Base-by-base conservation (phyloP, 2,329 filamentous ascomycete species). In the Trichoderma hamatum region DNA sequence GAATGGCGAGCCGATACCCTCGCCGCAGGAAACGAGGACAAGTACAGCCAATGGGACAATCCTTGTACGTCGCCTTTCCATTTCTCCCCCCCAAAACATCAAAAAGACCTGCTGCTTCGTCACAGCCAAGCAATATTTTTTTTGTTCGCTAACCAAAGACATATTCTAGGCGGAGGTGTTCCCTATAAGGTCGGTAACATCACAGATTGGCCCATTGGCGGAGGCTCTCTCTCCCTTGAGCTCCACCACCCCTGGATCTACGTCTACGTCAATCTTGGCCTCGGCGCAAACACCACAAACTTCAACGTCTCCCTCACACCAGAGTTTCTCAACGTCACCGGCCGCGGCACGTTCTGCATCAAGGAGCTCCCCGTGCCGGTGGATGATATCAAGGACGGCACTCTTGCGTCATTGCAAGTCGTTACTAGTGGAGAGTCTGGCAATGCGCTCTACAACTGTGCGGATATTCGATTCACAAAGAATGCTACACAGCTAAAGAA, bases 371-470 rank as follows among this genome's bases (percentile, higher is more conserved):
- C 79, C 34, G 78, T 91, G 4, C 88, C 88, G 6, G 72, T 87
- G 28, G 82, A 82, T 60, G 78, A 46, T 11, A 51, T 89, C 46
- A 77, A 76, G 28, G 88, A 91, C 46, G 91, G 91, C 52, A 84
- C 85, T 72, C 83, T 86, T 59, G 91, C 85, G 16, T 90, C 87
- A 36, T 81, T 94, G 67, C 91, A 93, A 80, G 87, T 94, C 63
- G 84, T 93, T 43, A 90, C 88, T 4, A 82, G 88, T 58, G 88
- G 87, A 32, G 82, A 86, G 26, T 82, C 81, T 4, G 85, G 83
- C 24, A 84, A 83, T 49, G 88, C 90, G 19, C 80, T 94, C 36
- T 94, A 93, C 79, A 91, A 90, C 79, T 94, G 92, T 78, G 89
- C 91, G 75, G 91, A 94, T 74, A 87, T 94, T 72, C 89, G 86